phyloP scores from a whole-genome alignment of 2,329 filamentous ascomycete genomes.

The Aspergillaceae sp. region DNA sequence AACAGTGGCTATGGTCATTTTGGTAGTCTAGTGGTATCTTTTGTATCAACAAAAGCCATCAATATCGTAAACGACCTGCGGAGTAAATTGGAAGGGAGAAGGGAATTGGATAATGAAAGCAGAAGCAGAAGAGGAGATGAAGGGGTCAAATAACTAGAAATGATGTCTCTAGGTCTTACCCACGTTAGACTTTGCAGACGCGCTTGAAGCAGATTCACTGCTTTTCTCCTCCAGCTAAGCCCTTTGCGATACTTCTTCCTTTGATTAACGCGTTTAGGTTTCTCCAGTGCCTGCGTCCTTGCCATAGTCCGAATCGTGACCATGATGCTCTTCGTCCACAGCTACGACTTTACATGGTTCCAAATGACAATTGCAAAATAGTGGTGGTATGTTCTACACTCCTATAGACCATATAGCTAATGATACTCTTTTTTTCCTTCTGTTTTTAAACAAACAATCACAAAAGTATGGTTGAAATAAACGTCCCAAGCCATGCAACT shows the following conservation, averaged over 20 bases:
- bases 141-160: too few species aligned
- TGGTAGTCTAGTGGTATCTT: too few species aligned
- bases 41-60: too few species aligned
- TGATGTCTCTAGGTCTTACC: too few species aligned
- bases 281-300: constrained; percentile 6
- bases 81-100: too few species aligned
- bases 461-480: constrained; percentile 10
- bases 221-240: neutral
- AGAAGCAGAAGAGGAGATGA: too few species aligned
- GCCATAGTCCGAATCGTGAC: constrained; percentile 10
- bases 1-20: too few species aligned
- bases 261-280: neutral
- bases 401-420: neutral
- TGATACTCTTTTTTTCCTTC: neutral
- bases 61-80: too few species aligned
- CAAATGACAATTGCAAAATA: constrained; percentile 11
- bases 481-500: constrained; percentile 1
- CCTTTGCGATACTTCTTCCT: neutral
- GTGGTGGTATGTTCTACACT: constrained; percentile 7
- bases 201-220: constrained; percentile 3
- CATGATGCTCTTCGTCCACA: constrained; percentile 8
- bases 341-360: constrained; percentile 8
- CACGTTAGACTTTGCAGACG: constrained; percentile 6
- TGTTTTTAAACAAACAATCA: too few species aligned
- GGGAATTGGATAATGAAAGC: too few species aligned